Base-by-base conservation (phyloP, 257 asterid genomes). In the Thymus mandschuricus region DNA sequence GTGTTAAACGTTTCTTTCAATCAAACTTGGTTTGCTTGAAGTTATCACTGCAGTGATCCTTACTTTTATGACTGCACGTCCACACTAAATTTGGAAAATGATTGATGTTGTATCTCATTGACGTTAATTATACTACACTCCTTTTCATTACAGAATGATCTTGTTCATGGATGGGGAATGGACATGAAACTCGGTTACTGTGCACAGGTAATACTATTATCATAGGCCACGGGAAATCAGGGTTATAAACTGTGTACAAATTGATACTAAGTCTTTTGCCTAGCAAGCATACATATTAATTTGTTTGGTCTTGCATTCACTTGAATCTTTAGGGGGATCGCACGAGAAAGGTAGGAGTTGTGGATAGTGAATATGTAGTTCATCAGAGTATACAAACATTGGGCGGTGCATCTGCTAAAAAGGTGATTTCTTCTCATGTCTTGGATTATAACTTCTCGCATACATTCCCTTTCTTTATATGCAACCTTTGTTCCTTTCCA, bases 151-250 rank as follows among this genome's bases (percentile, higher is more conserved):
- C 91, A 92, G 98, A 92, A 84, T 85, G 98, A 92, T 84, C 98
- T 92, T 79, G 97, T 92, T 76, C 98, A 89, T 66, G 98, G 98
- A 63, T 92, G 98, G 98, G 98, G 98, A 78, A 81, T 92, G 98
- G 98, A 89, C 83, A 92, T 92, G 91, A 92, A 89, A 80, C 94
- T 92, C 5, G 98, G 98, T 30, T 92, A 89, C 74, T 92, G 98
- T 48, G 96, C 95, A 33, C 96, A 89, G 97, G 98, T 88, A 69
- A 71, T 60, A 59, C 48, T 30, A 43, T 54, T 70, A 12, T 38
- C 6, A 38, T 38, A 38, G 41, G 41, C 55, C 44, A 75, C 50
- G 58, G 9, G 31, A 30, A 55, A 51, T 3, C 76, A 59, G 46
- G 8, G 49, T 70, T 71, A 38, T 52, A 21, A 21, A 21, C 21